These are phyloP conservation scores for Russula sp. DNA, from an alignment of 768 basidiomycete genomes.

Conservation along the genomic window DNA sequence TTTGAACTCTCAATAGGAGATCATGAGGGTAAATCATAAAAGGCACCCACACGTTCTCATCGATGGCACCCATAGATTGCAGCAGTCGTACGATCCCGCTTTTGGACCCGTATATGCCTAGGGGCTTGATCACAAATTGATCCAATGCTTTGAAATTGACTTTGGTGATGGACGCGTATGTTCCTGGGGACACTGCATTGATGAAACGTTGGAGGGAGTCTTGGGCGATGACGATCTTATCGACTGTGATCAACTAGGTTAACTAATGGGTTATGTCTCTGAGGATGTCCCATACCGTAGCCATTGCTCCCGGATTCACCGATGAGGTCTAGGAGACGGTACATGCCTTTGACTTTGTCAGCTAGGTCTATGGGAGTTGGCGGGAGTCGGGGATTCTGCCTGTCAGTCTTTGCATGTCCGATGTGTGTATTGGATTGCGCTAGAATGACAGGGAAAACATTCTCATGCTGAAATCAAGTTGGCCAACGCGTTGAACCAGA, in stretches of 20 bases:
- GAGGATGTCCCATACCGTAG: slow-evolving; percentile 35
- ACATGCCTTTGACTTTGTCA: no score
- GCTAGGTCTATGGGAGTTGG: no score
- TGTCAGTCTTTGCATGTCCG: no score
- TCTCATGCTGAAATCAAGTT: no score
- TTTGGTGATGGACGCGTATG: slow-evolving; percentile 44
- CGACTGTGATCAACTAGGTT: not conserved
- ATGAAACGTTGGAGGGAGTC: no score
- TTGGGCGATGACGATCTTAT: no score
- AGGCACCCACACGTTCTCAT: slow-evolving; percentile 36
- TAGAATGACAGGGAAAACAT: no score
- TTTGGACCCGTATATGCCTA: slow-evolving; percentile 42
- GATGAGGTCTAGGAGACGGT: slow-evolving; percentile 46
- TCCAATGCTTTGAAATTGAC: no score
- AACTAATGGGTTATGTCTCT: no score
- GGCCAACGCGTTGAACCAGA: slow-evolving; percentile 28
- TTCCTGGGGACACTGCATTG: slow-evolving; percentile 36
- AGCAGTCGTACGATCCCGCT: slow-evolving; percentile 25
- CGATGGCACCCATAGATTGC: slow-evolving; percentile 31
- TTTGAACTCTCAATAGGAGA: not conserved
- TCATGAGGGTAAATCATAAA: not conserved
- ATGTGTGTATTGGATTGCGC: no score
- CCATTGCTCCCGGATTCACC: slow-evolving; percentile 46
- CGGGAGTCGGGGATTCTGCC: no score
- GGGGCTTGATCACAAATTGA: no score